These are phyloP conservation scores for Sporothrix euskadiensis DNA, from an alignment of 2,329 filamentous ascomycete genomes.

Conservation along the genomic window DNA sequence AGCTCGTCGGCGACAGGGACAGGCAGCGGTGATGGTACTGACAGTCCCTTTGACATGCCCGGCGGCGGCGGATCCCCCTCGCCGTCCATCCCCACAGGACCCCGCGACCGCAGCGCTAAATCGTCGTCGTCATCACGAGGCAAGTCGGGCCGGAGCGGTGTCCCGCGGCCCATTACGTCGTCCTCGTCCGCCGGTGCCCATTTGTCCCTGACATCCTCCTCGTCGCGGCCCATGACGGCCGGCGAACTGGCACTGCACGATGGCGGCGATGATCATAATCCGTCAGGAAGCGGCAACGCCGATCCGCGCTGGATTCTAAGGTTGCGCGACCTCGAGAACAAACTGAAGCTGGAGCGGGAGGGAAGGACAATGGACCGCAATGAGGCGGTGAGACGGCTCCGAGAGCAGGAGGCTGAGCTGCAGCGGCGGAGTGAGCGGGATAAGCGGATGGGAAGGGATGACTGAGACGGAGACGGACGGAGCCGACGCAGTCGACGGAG, in stretches of 20 bases:
- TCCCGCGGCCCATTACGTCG: conserved; percentile 32
- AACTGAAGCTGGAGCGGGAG: conserved; percentile 88
- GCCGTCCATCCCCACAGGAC: conserved; percentile 56
- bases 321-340: conserved; percentile 80
- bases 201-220: conserved; percentile 1
- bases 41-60: conserved; percentile 37
- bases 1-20: conserved; percentile 40
- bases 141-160: conserved; percentile 32
- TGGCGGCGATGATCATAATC: conserved; percentile 23
- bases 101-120: conserved; percentile 46
- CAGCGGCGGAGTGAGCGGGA: conserved; percentile 31
- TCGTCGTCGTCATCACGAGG: conserved; percentile 27
- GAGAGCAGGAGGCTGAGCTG: conserved; percentile 51
- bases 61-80: conserved; percentile 52
- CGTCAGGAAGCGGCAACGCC: conserved; percentile 30
- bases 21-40: conserved; percentile 34
- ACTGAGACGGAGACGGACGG: neutral
- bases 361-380: conserved; percentile 79
- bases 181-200: conserved; percentile 20
- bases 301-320: conserved; percentile 83
- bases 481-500: neutral
- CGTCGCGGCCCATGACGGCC: conserved; percentile 33
- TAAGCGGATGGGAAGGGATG: conserved; percentile 21
- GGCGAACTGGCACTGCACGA: conserved; percentile 36
- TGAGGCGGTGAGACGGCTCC: conserved; percentile 76